Evolutionary conservation across 306 rosid species (phyloP).

Genomic region (Castanea crenata): DNA sequence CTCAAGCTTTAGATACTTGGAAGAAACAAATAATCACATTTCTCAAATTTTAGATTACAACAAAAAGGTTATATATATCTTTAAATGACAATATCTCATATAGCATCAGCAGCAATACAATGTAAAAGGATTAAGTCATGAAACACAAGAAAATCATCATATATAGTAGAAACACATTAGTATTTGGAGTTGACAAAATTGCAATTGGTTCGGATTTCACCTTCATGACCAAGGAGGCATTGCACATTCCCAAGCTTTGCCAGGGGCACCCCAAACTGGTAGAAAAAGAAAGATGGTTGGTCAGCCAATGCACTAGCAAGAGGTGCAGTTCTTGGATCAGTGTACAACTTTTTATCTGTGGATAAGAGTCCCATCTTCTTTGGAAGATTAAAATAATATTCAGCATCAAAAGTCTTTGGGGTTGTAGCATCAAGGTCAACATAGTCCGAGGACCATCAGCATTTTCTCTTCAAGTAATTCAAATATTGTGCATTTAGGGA

Average conservation of each 20-base stretch:
- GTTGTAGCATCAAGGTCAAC: constrained; percentile 77
- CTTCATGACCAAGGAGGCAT: constrained; percentile 57
- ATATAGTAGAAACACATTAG: constrained; percentile 3
- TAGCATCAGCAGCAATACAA: not conserved
- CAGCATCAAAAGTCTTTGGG: constrained; percentile 52
- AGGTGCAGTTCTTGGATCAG: constrained; percentile 64
- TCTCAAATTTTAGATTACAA: not conserved
- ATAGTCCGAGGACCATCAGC: constrained; percentile 84
- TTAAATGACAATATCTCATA: not conserved
- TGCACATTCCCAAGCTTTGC: constrained; percentile 65
- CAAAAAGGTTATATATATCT: not conserved
- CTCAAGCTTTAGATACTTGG: not conserved
- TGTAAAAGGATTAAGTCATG: not conserved
- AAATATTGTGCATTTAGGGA: constrained; percentile 43
- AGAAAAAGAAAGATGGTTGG: constrained; percentile 33
- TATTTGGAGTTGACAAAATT: constrained; percentile 55
- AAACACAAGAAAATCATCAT: not conserved
- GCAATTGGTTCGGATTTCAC: constrained; percentile 76
- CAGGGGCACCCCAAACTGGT: constrained; percentile 77
- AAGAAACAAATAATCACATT: not conserved
- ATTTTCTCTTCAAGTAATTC: constrained; percentile 67
- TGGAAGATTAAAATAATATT: constrained; percentile 50
- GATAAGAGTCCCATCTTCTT: constrained; percentile 67
- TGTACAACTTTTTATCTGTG: constrained; percentile 51
- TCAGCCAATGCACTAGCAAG: constrained; percentile 48